These are phyloP conservation scores for Phytophthora syringae DNA, from an alignment of 352 stramenopile genomes.

Conservation along the genomic window DNA sequence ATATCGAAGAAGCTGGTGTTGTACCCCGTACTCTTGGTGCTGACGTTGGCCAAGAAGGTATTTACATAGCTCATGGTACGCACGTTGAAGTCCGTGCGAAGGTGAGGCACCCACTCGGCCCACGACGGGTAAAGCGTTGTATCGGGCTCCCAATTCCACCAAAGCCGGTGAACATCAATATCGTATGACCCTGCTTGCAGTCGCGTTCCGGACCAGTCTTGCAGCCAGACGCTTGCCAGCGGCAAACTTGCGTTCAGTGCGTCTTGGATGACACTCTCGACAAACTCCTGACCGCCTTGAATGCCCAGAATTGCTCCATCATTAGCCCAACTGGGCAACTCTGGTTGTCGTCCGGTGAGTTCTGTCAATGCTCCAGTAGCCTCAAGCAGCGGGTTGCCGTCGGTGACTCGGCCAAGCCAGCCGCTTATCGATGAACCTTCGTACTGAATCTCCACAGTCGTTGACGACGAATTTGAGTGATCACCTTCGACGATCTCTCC, in stretches of 20 bases:
- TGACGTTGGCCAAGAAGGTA: slow-evolving; percentile 34
- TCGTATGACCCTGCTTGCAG: slow-evolving; percentile 27
- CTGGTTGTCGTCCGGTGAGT: slow-evolving; percentile 26
- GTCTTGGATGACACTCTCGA: slow-evolving; percentile 28
- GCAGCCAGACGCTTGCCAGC: slow-evolving; percentile 28
- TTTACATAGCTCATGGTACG: slow-evolving; percentile 41
- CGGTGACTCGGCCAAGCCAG: slow-evolving; percentile 25
- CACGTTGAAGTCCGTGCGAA: slow-evolving; percentile 21
- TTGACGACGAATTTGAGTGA: slow-evolving; percentile 11
- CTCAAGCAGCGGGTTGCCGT: slow-evolving; percentile 26
- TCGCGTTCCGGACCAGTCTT: slow-evolving; percentile 30
- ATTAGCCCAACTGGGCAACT: slow-evolving; percentile 28
- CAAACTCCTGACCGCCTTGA: slow-evolving; percentile 32
- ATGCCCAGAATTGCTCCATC: slow-evolving; percentile 33
- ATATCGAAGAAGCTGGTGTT: slow-evolving; percentile 38
- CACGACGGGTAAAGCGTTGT: slow-evolving; percentile 36
- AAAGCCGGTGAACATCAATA: slow-evolving; percentile 27
- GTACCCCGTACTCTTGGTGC: slow-evolving; percentile 33
- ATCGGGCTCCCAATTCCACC: slow-evolving; percentile 40
- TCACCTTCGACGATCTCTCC: slow-evolving; percentile 29
- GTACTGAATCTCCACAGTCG: slow-evolving; percentile 32
- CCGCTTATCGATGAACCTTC: slow-evolving; percentile 20
- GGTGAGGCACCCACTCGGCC: slow-evolving; percentile 30
- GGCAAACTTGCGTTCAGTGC: slow-evolving; percentile 26
- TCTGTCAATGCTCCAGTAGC: slow-evolving; percentile 28